phyloP scores from a whole-genome alignment of 345 rosid genomes.

The Euphorbia peplus region DNA sequence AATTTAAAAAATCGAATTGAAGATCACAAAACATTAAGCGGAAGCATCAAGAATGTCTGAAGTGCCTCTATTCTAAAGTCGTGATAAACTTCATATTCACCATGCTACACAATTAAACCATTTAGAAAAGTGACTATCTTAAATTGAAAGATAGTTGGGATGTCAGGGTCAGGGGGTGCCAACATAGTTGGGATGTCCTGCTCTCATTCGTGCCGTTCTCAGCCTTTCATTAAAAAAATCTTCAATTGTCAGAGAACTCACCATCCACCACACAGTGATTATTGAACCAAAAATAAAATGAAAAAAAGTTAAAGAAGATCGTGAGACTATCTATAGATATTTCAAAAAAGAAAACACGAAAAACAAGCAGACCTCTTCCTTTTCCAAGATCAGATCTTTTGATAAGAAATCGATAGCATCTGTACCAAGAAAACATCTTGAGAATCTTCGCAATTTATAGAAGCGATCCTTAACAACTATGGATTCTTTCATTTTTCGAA shows the following conservation, averaged over 20 bases:
- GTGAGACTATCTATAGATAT: neutral
- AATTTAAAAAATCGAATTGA: neutral
- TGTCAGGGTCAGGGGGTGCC: too few species aligned
- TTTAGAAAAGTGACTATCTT: neutral
- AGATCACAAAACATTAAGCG: neutral
- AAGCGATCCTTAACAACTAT: slow-evolving; percentile 67
- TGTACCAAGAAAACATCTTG: slow-evolving; percentile 66
- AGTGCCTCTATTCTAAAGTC: neutral
- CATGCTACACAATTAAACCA: neutral
- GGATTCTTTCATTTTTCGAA: slow-evolving; percentile 67
- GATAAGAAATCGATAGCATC: slow-evolving; percentile 76
- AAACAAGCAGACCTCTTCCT: slow-evolving; percentile 54
- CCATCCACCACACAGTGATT: neutral
- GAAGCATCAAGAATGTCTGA: neutral
- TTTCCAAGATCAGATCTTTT: slow-evolving; percentile 64
- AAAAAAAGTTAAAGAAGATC: neutral
- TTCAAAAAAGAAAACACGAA: neutral
- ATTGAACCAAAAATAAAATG: neutral
- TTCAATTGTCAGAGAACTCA: neutral
- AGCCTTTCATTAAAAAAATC: too few species aligned
- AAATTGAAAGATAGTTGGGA: too few species aligned
- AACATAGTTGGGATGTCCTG: too few species aligned
- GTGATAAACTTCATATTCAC: neutral
- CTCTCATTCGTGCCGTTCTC: too few species aligned
- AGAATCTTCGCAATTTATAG: slow-evolving; percentile 67